phyloP scores from a whole-genome alignment of 1,284 basidiomycete species.

The Boletus smithii region DNA sequence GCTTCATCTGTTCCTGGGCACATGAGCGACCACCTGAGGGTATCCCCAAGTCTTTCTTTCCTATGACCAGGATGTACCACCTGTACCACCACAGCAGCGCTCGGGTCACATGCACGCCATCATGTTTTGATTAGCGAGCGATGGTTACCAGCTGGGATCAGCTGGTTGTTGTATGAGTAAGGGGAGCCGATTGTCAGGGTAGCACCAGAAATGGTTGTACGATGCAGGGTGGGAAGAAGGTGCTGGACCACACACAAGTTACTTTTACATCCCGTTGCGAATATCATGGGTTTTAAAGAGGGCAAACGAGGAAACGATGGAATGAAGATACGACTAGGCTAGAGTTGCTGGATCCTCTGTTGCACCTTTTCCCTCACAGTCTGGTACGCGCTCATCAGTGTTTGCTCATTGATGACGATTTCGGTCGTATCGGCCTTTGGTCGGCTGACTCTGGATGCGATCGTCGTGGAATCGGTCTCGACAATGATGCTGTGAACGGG shows the following conservation, averaged over 20 bases:
- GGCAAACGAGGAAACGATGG: too few species aligned
- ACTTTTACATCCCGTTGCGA: too few species aligned
- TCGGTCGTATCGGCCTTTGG: constrained; percentile 92
- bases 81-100: too few species aligned
- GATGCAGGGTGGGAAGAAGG: too few species aligned
- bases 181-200: too few species aligned
- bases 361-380: constrained; percentile 81
- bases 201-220: too few species aligned
- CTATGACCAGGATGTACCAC: constrained; percentile 16
- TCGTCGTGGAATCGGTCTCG: constrained; percentile 93
- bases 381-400: constrained; percentile 87
- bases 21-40: background rate
- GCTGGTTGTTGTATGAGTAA: constrained; percentile 19
- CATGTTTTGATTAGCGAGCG: too few species aligned
- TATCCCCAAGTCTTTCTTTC: constrained; percentile 14
- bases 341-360: constrained; percentile 57
- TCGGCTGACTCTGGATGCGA: constrained; percentile 91
- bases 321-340: too few species aligned
- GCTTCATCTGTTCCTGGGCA: background rate
- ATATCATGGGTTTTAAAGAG: too few species aligned
- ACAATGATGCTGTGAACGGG: constrained; percentile 77
- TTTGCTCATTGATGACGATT: constrained; percentile 99
- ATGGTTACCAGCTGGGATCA: too few species aligned
- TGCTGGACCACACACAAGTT: too few species aligned
- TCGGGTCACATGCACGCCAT: too few species aligned